Base-by-base conservation (phyloP, 2,329 filamentous ascomycete species). In the Sporothrix dimorphospora region DNA sequence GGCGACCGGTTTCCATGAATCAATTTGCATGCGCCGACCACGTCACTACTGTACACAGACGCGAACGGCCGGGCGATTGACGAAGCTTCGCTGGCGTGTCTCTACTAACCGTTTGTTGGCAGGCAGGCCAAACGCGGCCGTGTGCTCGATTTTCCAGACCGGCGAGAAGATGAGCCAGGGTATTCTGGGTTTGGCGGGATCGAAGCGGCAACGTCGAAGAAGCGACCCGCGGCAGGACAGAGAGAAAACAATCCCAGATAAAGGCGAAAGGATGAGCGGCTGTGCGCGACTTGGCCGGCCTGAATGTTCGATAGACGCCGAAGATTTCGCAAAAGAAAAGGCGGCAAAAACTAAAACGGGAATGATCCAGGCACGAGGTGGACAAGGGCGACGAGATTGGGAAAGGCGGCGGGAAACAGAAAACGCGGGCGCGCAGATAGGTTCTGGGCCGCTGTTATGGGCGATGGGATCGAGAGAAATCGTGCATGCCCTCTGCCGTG, bases 371-470 rank as follows among this genome's bases (percentile, higher is more conserved):
- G 42, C 63, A 65, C 40, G 40, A 65, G 12, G 40, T 61, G 61
- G 61, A 65, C 63, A 49, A 34, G 27, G 12, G 21, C 27, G 45
- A 38, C 45, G 16, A 51, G 27, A 30, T n/a, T 66, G 61, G 14
- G 14, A 34, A 51, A 9, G 9, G 27, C 45, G 19, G 65, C 45
- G 65, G 42, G 34, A 21, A 51, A 49, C 38, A 59, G 65, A 70
- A 65, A 38, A 68, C n/a, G 51, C 24, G 16, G 30, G 65, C 61
- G 57, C 67, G 71, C 71, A n/a, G 65, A 70, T 49, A 30, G 27
- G 47, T 5, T 67, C 47, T 49, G 57, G 57, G 49, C 66, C 67
- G 71, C 63, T 47, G 71, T 57, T 72, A 72, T 72, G 38, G 57
- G 57, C 66, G 51, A 69, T 53, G 27, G 27, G 59, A 42, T 27